Base-by-base conservation (phyloP, 139 green algal genomes). In the Zygnema cylindricum region DNA sequence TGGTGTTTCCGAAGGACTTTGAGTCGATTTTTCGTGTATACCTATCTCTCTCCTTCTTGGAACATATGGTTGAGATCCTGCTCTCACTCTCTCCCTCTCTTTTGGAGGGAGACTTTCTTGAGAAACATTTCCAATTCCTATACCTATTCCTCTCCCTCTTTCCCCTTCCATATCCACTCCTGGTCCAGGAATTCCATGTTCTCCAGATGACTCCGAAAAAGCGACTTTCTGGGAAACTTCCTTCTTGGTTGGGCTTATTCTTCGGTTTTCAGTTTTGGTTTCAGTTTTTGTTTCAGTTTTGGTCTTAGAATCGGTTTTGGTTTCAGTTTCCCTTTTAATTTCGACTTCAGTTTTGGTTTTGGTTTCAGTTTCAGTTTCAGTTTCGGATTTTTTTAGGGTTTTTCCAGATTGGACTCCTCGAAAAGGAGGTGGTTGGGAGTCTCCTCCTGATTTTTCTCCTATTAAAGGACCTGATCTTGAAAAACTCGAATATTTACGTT, bases 41-140 rank as follows among this genome's bases (percentile, higher is more conserved):
- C 16, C 49, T 63, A 73, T 25, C 57, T 54, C 11, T 16, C 36
- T 41, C 36, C 71, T 11, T 54, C 36, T 41, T 40, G 71, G 71
- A 79, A 43, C 36, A 79, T 41, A 43, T 54, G 71, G 71, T 16
- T 41, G 71, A 79, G 71, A 7, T 79, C 36, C 71, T 79, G 71
- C 71, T 79, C 36, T 43, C 71, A 79, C 38, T 16, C 71, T 43
- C 21, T 30, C 57, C 57, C 30, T 30, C 57, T 30, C 57, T 25
- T 25, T 30, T 73, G 57, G 57, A 30, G 57, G 25, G 57, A 73
- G 57, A 16, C 38, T 43, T 43, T 43, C 71, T 25, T 43, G 21
- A 16, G 71, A 43, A 41, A 73, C 30, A 73, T 73, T 73, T 73
- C 30, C 57, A 25, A 25, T 25, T 30, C 30, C 57, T 79, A 23